These are phyloP conservation scores for Paracoccidioides brasiliensis DNA, from an alignment of 2,329 filamentous ascomycete genomes.

Conservation along the genomic window DNA sequence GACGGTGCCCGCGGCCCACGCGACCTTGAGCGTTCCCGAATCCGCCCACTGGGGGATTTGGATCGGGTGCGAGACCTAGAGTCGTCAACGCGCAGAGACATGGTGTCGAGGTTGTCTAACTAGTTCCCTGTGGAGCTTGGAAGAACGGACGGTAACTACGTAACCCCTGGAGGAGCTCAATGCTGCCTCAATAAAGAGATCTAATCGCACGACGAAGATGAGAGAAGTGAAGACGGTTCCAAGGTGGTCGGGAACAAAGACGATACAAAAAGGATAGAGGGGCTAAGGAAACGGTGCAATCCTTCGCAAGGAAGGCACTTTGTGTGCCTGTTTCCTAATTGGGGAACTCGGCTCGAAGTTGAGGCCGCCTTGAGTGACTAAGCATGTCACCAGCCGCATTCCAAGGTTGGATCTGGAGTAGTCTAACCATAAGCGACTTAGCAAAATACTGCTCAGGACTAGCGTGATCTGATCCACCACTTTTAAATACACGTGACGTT, in stretches of 20 bases:
- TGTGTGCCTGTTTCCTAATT: not conserved
- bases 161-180: not conserved
- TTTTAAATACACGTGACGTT: not conserved
- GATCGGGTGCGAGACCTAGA: slow-evolving; percentile 33
- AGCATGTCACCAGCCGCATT: not conserved
- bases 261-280: not conserved
- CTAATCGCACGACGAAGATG: not conserved
- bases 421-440: not conserved
- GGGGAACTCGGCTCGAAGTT: not conserved
- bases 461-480: not conserved
- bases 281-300: not conserved
- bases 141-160: not conserved
- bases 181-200: not conserved
- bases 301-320: not conserved
- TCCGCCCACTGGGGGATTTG: slow-evolving; percentile 31
- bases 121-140: not conserved
- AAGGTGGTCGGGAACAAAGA: too few species aligned
- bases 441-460: not conserved
- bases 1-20: slow-evolving; percentile 27
- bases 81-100: slow-evolving; percentile 27
- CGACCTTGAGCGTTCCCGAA: slow-evolving; percentile 31
- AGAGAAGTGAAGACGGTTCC: not conserved
- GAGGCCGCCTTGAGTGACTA: not conserved
- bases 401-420: not conserved
- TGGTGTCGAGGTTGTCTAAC: not conserved